Percentiles rank a stretch among this genome's conserved stretches.
These are phyloP conservation scores for Cyclotella cryptica DNA, from an alignment of 108 stramenopile genomes.

Conservation along the genomic window DNA sequence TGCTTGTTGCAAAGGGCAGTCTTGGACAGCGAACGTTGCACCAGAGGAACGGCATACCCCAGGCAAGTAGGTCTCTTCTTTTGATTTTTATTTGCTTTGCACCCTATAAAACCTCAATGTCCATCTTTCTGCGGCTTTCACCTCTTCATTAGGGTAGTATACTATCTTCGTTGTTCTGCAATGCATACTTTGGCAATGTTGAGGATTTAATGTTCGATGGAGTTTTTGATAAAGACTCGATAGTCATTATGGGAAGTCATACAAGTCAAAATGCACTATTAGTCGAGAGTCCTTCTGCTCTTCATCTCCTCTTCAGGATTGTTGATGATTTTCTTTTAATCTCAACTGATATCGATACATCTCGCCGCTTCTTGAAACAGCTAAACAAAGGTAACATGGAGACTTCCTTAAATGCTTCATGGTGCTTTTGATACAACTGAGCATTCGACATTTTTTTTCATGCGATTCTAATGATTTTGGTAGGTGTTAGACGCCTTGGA, in stretches of 20 bases:
- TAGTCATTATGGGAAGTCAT: constrained; percentile 29
- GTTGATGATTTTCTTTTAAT: constrained; percentile 91
- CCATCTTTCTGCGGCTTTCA: no score
- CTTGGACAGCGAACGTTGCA: constrained; percentile 56
- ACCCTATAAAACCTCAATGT: constrained; percentile 1
- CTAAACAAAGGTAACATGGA: constrained; percentile 49
- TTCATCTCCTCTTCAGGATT: constrained; percentile 66
- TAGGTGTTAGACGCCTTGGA: constrained; percentile 63
- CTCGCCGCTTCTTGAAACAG: constrained; percentile 60
- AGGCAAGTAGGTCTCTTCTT: constrained; percentile 24
- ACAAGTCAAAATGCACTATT: constrained; percentile 12
- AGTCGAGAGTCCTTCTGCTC: constrained; percentile 16
- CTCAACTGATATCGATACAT: constrained; percentile 47
- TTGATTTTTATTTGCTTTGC: neutral
- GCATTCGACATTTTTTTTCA: neutral
- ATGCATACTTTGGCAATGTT: constrained; percentile 89
- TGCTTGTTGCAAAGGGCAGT: constrained; percentile 67
- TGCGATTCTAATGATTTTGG: neutral
- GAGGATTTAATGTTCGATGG: constrained; percentile 69
- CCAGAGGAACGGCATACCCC: constrained; percentile 82
- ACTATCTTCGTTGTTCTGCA: constrained; percentile 89
- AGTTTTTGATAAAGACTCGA: constrained; percentile 46
- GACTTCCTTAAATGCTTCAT: neutral
- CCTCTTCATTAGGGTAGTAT: constrained; percentile 77
- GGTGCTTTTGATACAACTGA: neutral